phyloP scores from a whole-genome alignment of 2,329 filamentous ascomycete species.

The Sphaceloma murrayae region DNA sequence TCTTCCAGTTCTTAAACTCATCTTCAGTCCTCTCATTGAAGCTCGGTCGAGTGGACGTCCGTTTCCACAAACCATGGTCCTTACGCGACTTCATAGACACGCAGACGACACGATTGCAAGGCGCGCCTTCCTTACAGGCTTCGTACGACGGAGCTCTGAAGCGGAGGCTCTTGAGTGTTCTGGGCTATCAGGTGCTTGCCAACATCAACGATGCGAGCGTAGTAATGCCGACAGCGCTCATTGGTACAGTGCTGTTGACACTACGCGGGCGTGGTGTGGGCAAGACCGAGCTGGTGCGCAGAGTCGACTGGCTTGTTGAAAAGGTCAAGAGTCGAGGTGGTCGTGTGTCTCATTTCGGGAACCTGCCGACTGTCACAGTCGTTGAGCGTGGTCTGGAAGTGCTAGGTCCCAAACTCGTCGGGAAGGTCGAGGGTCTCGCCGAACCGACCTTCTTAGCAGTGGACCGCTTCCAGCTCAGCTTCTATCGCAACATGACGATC shows the following conservation, averaged over 20 bases:
- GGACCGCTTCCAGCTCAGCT: conserved; percentile 88
- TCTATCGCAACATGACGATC: conserved; percentile 99
- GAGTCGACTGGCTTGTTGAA: conserved; percentile 81
- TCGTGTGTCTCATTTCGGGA: conserved; percentile 85
- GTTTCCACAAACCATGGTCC: conserved; percentile 96
- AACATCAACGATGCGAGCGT: conserved; percentile 96
- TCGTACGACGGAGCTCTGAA: conserved; percentile 41
- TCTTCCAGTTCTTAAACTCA: conserved; percentile 78
- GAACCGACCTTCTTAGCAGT: conserved; percentile 93
- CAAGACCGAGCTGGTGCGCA: conserved; percentile 69
- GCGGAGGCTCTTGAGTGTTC: conserved; percentile 65
- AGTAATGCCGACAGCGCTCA: conserved; percentile 94
- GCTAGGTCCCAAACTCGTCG: conserved; percentile 79
- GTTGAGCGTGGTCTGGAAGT: conserved; percentile 87
- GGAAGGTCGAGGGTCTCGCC: conserved; percentile 64
- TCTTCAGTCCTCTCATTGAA: conserved; percentile 83
- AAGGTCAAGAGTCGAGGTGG: conserved; percentile 79
- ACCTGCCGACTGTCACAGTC: conserved; percentile 66
- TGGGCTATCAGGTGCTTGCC: conserved; percentile 84
- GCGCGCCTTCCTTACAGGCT: conserved; percentile 28
- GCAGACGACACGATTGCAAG: conserved; percentile 52
- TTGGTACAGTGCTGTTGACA: conserved; percentile 86
- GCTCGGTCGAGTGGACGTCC: conserved; percentile 83
- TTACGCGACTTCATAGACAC: conserved; percentile 69
- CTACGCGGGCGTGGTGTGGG: conserved; percentile 86